These are phyloP conservation scores for Salvia miltiorrhiza DNA, from an alignment of 257 asterid genomes.

Conservation along the genomic window DNA sequence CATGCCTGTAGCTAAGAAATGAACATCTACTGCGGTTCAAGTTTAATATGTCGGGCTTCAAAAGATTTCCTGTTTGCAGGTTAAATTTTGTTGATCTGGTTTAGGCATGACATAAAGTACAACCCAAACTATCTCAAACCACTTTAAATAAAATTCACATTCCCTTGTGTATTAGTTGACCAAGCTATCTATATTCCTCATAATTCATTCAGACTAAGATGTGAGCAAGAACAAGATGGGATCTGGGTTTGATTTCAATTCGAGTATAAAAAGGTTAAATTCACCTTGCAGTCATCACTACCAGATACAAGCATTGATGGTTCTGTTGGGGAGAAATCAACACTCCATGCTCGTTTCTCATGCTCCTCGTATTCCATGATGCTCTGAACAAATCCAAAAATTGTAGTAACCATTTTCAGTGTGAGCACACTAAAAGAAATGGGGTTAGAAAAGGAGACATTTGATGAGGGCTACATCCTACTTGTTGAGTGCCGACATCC, in stretches of 20 bases:
- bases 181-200: too few species aligned
- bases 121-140: too few species aligned
- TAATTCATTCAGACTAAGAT: too few species aligned
- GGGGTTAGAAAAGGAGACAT: not conserved
- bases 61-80: too few species aligned
- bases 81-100: too few species aligned
- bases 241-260: too few species aligned
- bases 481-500: constrained; percentile 90
- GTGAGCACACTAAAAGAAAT: not conserved
- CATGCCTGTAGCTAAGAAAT: too few species aligned
- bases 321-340: constrained; percentile 74
- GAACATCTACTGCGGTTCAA: too few species aligned
- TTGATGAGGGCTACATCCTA: constrained; percentile 14
- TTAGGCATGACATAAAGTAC: too few species aligned
- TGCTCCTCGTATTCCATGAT: constrained; percentile 94
- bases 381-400: constrained; percentile 42
- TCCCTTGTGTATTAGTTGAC: too few species aligned
- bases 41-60: not conserved
- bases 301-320: constrained; percentile 93
- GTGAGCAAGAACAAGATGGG: too few species aligned
- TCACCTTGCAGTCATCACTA: constrained; percentile 92
- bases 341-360: constrained; percentile 95
- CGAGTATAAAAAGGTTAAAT: not conserved
- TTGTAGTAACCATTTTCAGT: not conserved
- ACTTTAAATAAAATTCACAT: too few species aligned